Evolutionary conservation across 2,329 filamentous ascomycete genomes (phyloP).

Genomic region (Aspergillus unguis): DNA sequence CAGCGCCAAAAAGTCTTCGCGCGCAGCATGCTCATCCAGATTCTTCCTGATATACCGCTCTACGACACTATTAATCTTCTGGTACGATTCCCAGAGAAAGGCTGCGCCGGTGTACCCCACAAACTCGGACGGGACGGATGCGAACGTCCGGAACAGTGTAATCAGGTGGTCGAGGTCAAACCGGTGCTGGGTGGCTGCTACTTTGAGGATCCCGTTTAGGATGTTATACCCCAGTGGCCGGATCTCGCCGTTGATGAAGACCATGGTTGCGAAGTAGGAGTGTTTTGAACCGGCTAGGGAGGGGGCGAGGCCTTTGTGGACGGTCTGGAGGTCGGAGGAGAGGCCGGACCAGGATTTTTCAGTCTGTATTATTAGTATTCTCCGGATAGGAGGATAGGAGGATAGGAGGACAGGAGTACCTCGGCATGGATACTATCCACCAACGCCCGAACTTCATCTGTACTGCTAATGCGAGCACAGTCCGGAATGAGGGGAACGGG

Average conservation of each 20-base stretch:
- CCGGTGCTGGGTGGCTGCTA: not conserved
- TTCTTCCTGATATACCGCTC: not conserved
- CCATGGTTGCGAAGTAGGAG: not conserved
- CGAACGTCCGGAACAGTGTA: not conserved
- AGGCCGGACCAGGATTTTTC: not conserved
- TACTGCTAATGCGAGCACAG: not conserved
- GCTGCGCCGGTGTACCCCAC: not conserved
- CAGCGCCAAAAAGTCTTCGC: not conserved
- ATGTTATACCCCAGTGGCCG: not conserved
- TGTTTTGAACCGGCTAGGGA: not conserved
- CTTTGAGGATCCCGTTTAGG: not conserved
- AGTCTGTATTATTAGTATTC: not conserved
- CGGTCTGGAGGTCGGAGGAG: not conserved
- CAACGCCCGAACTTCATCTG: not conserved
- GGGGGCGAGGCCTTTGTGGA: not conserved
- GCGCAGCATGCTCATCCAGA: not conserved
- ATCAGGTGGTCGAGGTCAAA: not conserved
- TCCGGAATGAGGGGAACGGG: not conserved
- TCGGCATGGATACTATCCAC: not conserved
- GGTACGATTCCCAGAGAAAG: not conserved
- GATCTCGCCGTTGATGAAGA: not conserved
- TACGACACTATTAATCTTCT: not conserved
- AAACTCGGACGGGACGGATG: not conserved
- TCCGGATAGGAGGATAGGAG: no score
- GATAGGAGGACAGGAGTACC: not conserved